Percentiles rank a stretch among this genome's conserved stretches.
phyloP scores from a whole-genome alignment of 495 filamentous ascomycete genomes.

The Aspergillus coremiiformis region DNA sequence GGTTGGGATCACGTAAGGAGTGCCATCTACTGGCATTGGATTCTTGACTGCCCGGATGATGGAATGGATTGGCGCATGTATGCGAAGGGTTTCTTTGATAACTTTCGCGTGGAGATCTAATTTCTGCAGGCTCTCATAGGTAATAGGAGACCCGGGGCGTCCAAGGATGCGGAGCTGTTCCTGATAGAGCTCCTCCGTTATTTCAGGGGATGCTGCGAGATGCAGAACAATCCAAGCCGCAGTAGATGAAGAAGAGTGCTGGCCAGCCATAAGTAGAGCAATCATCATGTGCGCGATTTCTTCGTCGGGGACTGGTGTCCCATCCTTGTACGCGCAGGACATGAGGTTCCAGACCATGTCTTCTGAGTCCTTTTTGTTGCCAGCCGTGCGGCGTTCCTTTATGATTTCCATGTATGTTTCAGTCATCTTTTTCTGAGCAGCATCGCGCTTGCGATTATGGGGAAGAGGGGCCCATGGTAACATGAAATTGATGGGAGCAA shows the following conservation, averaged over 20 bases:
- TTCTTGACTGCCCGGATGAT: slow-evolving; percentile 57
- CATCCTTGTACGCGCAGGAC: slow-evolving; percentile 56
- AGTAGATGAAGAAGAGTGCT: slow-evolving; percentile 55
- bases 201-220: slow-evolving; percentile 48
- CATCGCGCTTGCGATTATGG: slow-evolving; percentile 53
- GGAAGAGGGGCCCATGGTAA: slow-evolving; percentile 55
- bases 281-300: slow-evolving; percentile 66
- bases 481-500: slow-evolving; percentile 60
- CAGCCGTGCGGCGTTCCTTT: slow-evolving; percentile 40
- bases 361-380: slow-evolving; percentile 45
- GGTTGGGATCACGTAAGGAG: slow-evolving; percentile 41
- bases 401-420: slow-evolving; percentile 56
- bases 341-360: slow-evolving; percentile 68
- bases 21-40: slow-evolving; percentile 45
- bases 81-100: slow-evolving; percentile 55
- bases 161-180: slow-evolving; percentile 49
- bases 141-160: slow-evolving; percentile 43
- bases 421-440: slow-evolving; percentile 50
- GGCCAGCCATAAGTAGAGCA: slow-evolving; percentile 58
- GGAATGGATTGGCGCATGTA: slow-evolving; percentile 58
- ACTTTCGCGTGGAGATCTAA: slow-evolving; percentile 50
- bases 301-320: slow-evolving; percentile 50
- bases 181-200: slow-evolving; percentile 51
- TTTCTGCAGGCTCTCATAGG: slow-evolving; percentile 46
- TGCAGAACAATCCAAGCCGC: slow-evolving; percentile 54